Percentiles rank a stretch among this genome's conserved stretches.
phyloP scores from a whole-genome alignment of 2,329 filamentous ascomycete species.

The Neonectria ditissima region DNA sequence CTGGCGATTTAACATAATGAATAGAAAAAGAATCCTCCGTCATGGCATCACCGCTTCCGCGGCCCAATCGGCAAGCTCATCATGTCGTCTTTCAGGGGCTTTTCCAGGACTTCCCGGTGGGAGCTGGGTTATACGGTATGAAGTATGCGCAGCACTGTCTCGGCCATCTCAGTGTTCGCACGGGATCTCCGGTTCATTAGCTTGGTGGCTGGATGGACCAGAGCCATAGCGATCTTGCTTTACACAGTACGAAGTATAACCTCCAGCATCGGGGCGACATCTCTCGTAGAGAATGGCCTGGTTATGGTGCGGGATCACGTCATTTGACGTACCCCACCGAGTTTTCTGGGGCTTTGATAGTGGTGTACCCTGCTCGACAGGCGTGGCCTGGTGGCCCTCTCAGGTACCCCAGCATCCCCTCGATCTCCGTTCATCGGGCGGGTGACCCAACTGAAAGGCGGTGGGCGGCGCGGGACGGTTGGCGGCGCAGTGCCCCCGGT shows the following conservation, averaged over 20 bases:
- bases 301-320: constrained; percentile 44
- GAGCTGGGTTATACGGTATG: constrained; percentile 28
- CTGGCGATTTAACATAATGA: constrained; percentile 26
- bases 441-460: constrained; percentile 40
- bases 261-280: constrained; percentile 15
- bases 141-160: constrained; percentile 34
- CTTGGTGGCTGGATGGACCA: neutral
- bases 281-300: constrained; percentile 37
- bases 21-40: constrained; percentile 40
- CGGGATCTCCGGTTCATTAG: neutral
- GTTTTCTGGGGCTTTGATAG: constrained; percentile 32
- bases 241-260: constrained; percentile 33
- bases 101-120: neutral
- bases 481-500: constrained; percentile 21
- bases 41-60: constrained; percentile 28
- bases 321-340: constrained; percentile 41
- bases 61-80: constrained; percentile 32
- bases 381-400: neutral
- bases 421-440: constrained; percentile 42
- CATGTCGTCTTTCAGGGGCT: constrained; percentile 23
- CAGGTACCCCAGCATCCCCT: constrained; percentile 33
- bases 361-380: constrained; percentile 24
- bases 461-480: constrained; percentile 33
- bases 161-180: neutral
- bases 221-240: constrained; percentile 5